Evolutionary conservation across 768 basidiomycete genomes (phyloP).

Genomic region (Hortiboletus campestris): DNA sequence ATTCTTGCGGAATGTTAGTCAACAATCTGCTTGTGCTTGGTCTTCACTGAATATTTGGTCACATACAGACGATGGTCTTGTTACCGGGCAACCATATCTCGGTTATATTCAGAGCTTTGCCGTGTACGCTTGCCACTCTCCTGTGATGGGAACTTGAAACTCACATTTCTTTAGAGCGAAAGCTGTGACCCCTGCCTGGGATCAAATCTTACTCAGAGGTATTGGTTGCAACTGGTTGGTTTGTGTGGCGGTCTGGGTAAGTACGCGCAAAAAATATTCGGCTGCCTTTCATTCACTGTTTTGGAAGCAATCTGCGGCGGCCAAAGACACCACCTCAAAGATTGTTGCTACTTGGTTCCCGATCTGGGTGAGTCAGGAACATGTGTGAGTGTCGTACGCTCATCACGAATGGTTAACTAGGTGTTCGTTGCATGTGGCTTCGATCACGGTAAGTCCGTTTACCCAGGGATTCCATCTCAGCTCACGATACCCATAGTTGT

Average conservation of each 20-base stretch:
- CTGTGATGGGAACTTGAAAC: background rate
- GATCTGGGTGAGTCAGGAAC: constrained; percentile 55
- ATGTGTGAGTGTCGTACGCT: background rate
- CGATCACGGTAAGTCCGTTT: constrained; percentile 55
- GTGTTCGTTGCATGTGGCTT: constrained; percentile 69
- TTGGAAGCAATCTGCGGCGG: constrained; percentile 63
- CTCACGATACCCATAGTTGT: constrained; percentile 41
- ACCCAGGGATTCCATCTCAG: background rate
- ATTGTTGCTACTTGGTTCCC: constrained; percentile 70
- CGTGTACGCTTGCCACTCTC: constrained; percentile 41
- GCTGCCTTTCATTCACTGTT: background rate
- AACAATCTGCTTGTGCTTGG: background rate
- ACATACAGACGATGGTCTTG: constrained; percentile 53
- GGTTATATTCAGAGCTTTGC: constrained; percentile 54
- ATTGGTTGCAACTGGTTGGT: constrained; percentile 81
- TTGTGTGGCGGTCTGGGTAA: constrained; percentile 69
- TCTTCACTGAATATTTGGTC: background rate
- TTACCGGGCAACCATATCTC: constrained; percentile 57
- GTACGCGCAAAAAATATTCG: constrained; percentile 20
- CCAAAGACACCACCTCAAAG: constrained; percentile 69
- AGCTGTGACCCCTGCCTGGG: constrained; percentile 62
- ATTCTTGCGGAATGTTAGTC: constrained; percentile 62
- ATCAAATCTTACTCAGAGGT: constrained; percentile 70
- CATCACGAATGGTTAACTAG: constrained; percentile 29
- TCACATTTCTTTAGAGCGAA: constrained; percentile 46